Evolutionary conservation across 2,329 filamentous ascomycete genomes (phyloP), one percentile per base, ranked within the genome.

Genomic region (Elsinoe necatrix): DNA sequence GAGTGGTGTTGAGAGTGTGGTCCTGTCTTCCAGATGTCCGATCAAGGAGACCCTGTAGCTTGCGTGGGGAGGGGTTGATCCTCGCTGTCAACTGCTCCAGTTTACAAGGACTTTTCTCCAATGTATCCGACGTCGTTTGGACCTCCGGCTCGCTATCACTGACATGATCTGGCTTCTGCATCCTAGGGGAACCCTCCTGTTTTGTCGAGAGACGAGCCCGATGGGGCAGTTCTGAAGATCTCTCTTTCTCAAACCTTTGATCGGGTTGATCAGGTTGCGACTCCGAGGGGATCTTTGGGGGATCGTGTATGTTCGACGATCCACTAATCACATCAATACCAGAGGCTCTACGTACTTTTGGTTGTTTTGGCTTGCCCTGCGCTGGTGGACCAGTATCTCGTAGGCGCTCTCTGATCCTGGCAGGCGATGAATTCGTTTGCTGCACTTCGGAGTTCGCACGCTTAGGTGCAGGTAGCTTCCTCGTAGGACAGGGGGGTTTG

Each of bases 111-210:
- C 34, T 14, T 3, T 11, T 37, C 14, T n/a, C 5, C 4, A 11
- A 6, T 14, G 4, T 11, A 37, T 4, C 34, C 12, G 34, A 12
- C 3, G 34, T 4, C 14, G 34, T 12, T 14, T 37, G 34, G 34
- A 11, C 34, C n/a, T 41, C 50, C 5, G 50, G 50, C 20, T 54
- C 50, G 34, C 50, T 54, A 20, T 54, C 50, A 16, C 34, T 39
- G 20, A 54, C 34, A 6, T 39, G n/a, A 16, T 54, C 50, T 8
- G 50, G 25, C 50, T 54, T 41, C 34, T 54, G n/a, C 4, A 12
- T 12, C 9, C 3, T 11, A 12, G 9, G 3, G 14, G 4, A 6
- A 3, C 12, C 5, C 14, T 37, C 14, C 34, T 14, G 9, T 11
- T 11, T 4, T n/a, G 4, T 37, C 12, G 34, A 14, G 3, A 6